Evolutionary conservation across 805 yeast species (phyloP), one percentile per base, ranked within the genome.

Genomic region (Metschnikowia baotianmanensis): DNA sequence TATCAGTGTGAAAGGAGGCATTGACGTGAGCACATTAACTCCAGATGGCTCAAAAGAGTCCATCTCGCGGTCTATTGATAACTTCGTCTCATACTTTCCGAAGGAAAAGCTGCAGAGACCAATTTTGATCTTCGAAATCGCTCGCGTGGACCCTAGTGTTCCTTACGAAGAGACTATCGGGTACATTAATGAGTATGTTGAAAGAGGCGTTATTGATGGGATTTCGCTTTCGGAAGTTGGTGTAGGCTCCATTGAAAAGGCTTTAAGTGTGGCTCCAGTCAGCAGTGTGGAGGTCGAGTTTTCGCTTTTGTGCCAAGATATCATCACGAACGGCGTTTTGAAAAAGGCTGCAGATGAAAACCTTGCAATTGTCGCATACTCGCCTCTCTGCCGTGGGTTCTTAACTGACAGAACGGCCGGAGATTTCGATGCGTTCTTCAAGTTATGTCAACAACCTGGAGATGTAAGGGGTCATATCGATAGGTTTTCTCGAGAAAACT

Each of bases 361-460:
- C 12, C 75, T 89, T 41, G 83, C 93, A 11, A 67, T 86, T 22
- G 69, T 86, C 42, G 86, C 89, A 19, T 89, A 89, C 62, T 83
- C 95, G 22, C 96, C 96, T 22, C 69, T 89, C 40, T 83, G 89
- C 8, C 74, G 86, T 53, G 96, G 96, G 1, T 66, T 82, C 45
- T 70, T 89, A 40, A 81, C 91, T 3, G 95, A 93, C 42, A 47
- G 55, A 24, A 62, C 80, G 38, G 77, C 62, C 19, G 61, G 72
- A 5, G 52, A 62, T 16, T 45, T 56, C 12, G 60, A 63, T 19
- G 47, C 48, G 7, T 66, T 57, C 49, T 52, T 48, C 19, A 53
- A 60, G 0, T 36, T 45, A 26, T 38, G 43, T 29, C 81, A 77
- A 40, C 54, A 83, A 26, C 76, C 80, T 11, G 82, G 76, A 31